These are phyloP conservation scores for Metschnikowia henanensis DNA, from an alignment of 805 yeast species.

Conservation along the genomic window DNA sequence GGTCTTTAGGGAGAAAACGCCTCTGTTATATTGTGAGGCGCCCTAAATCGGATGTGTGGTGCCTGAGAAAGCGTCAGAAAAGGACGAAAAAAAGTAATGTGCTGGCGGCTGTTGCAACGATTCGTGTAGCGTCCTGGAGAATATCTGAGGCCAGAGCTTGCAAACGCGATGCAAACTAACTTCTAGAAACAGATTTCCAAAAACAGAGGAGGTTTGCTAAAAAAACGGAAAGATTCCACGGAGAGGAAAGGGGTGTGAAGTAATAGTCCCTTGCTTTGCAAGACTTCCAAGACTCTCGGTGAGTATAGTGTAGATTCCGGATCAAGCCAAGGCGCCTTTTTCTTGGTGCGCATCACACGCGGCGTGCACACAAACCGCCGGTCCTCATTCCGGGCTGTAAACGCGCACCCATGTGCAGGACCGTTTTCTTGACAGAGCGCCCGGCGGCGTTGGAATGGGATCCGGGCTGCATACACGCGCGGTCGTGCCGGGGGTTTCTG, in stretches of 20 bases:
- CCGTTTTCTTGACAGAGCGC: neutral
- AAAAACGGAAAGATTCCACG: too few relatives aligned
- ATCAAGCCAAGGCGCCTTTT: slow-evolving; percentile 1
- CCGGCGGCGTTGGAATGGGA: neutral
- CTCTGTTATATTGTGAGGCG: neutral
- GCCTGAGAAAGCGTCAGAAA: too few relatives aligned
- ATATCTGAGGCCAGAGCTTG: too few relatives aligned
- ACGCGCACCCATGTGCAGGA: neutral
- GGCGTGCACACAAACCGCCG: neutral
- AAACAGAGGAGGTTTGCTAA: too few relatives aligned
- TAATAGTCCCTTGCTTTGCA: too few relatives aligned
- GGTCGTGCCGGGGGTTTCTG: too few relatives aligned
- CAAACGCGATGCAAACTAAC: too few relatives aligned
- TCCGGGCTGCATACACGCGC: too few relatives aligned
- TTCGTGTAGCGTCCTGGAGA: too few relatives aligned
- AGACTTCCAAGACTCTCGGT: neutral
- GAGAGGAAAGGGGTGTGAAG: neutral
- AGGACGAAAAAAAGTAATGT: neutral
- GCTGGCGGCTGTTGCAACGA: neutral
- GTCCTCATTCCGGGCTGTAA: neutral
- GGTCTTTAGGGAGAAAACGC: neutral
- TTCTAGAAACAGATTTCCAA: too few relatives aligned
- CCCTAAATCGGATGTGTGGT: neutral
- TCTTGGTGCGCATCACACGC: slow-evolving; percentile 4
- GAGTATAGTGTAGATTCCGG: neutral